Base-by-base conservation (phyloP, 2,329 filamentous ascomycete genomes). In the Curvularia hawaiiensis region DNA sequence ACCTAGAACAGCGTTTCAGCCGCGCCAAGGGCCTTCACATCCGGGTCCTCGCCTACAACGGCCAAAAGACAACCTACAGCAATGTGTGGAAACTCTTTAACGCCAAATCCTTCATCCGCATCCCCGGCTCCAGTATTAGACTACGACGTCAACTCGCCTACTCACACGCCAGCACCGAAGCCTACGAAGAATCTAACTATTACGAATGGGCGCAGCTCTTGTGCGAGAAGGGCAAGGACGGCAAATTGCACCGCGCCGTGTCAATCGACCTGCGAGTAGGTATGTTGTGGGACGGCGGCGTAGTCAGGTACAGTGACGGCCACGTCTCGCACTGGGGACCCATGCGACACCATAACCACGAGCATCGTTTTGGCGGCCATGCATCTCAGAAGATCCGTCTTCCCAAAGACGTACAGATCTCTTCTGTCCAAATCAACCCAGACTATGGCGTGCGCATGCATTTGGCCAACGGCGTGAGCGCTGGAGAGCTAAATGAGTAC, bases 181-280 rank as follows among this genome's bases (percentile, higher is more conserved):
- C 14, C 18, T 55, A 16, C 30, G 52, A 14, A 12, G 20, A 26
- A 7, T 8, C 33, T 20, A 4, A 44, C 1, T 16, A n/a, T 3
- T 67, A 65, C 43, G 57, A 65, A 35, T 71, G 67, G 69, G 60
- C 60, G 9, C 62, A 66, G 26, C 60, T 65, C 0, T 55, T 64
- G 4, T 53, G 47, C 3, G 67, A 62, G 53, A 67, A 50, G 31
- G 64, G 67, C 8, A 24, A 50, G 11, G 63, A 74, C 30, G 77
- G 76, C 33, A 59, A 54, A 20, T 35, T 82, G 4, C 67, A 77
- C 11, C 69, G 70, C n/a, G 80, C 79, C 0, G 72, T 67, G 2
- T 74, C 69, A 16, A 78, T 83, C 28, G 80, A 83, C 58, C 62
- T 82, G 3, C 73, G 79, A 2, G 77, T 82, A 6, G 81, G 81